Base-by-base conservation (phyloP, 1,284 basidiomycete genomes). In the Kalmanozyma brasiliensis region DNA sequence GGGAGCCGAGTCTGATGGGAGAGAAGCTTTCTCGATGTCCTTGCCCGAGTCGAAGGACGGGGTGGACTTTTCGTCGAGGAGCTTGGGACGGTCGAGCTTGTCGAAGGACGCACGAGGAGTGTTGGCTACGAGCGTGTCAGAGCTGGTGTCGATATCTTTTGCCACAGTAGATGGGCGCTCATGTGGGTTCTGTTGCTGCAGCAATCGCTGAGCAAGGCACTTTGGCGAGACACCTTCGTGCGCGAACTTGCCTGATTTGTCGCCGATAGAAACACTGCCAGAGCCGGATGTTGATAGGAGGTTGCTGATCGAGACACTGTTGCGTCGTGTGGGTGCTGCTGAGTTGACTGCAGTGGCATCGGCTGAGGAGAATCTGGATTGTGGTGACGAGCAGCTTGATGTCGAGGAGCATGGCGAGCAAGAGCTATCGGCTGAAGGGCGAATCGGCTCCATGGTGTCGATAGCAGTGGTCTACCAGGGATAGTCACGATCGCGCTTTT, bases 321-420 rank as follows among this genome's bases (percentile, higher is more conserved):
- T 68, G n/a, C 65, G 49, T 46, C 65, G 58, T 9, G 65, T 58
- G n/a, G 59, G 65, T 4, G 56, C 65, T 3, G 65, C 65, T 4
- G 59, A 62, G 47, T 68, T 68, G 49, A 68, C 65, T 22, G 65
- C 65, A 1, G 65, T 68, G n/a, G 65, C 53, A 14, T 68, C 59
- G 8, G 59, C 52, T n/a, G 63, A 66, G 10, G 56, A 47, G 4
- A 60, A 47, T 30, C 30, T 51, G 4, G 63, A 64, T 19, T 58
- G 61, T 2, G 40, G 17, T n/a, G 62, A 47, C 19, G 60, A 44
- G 30, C 51, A 33, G 16, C 40, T 37, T 8, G 23, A 24, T 30
- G 53, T 26, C 20, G 61, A 64, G 19, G 61, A 51, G 49, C 49
- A 49, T 33, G 62, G 53, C 6, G 55, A 33, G 41, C 55, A 37